phyloP scores from a whole-genome alignment of 768 basidiomycete genomes.

The Xerocomus brunneocitrinus region DNA sequence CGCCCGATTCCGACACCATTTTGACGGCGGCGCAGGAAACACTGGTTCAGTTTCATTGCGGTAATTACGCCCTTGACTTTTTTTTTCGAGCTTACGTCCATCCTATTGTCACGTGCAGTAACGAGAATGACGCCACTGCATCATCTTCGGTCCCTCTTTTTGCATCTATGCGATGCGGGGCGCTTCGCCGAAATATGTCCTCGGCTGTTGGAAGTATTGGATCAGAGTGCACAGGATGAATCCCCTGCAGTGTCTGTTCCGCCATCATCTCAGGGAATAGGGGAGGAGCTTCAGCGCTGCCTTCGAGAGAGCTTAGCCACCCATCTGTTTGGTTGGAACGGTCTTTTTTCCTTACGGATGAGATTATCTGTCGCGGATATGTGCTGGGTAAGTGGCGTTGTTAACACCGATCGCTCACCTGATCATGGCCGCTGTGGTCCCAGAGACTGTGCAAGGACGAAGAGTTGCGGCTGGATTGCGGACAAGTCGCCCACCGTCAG shows the following conservation, averaged over 20 bases:
- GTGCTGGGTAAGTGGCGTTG: constrained; percentile 36
- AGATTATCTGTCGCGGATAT: constrained; percentile 44
- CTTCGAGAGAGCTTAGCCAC: constrained; percentile 48
- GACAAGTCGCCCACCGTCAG: constrained; percentile 47
- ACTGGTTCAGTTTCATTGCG: constrained; percentile 27
- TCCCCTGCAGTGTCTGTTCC: constrained; percentile 34
- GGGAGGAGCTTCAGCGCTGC: constrained; percentile 37
- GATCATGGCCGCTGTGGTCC: constrained; percentile 23
- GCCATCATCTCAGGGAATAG: constrained; percentile 24
- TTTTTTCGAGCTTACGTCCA: constrained; percentile 6
- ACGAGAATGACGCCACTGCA: constrained; percentile 24
- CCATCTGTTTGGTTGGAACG: constrained; percentile 62
- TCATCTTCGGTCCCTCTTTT: constrained; percentile 31
- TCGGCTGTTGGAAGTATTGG: constrained; percentile 45
- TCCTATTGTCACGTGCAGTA: constrained; percentile 12
- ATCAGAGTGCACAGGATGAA: constrained; percentile 27
- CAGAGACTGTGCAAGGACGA: constrained; percentile 48
- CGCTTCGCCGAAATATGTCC: constrained; percentile 36
- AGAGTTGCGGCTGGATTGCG: constrained; percentile 43
- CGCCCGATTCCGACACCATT: constrained; percentile 33
- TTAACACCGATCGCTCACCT: constrained; percentile 12
- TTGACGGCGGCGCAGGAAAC: constrained; percentile 23
- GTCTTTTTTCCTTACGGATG: constrained; percentile 50
- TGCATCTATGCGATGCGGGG: constrained; percentile 33
- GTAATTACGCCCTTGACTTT: constrained; percentile 35